Percentiles rank a stretch among this genome's conserved stretches.
Conservation (phyloP, 148 eudicot genomes). For the Nepenthes mirabilis region DNA sequence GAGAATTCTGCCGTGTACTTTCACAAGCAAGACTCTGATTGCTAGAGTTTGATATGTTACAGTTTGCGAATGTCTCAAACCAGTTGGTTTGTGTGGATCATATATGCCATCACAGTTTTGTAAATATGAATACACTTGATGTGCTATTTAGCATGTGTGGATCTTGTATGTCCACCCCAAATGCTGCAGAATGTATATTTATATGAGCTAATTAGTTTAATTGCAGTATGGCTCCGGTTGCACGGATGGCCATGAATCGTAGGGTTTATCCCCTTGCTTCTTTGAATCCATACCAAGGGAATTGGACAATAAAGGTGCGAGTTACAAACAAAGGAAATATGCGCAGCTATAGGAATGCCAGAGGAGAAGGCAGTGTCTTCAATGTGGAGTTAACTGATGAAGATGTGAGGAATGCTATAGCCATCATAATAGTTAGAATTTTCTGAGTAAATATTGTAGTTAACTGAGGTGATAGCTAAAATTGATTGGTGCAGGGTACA, state of each 20-base stretch:
- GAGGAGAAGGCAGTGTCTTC: constrained; percentile 93
- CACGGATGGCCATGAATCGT: constrained; percentile 80
- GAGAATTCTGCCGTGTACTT: too few relatives aligned
- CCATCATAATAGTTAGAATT: neutral
- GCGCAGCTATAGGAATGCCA: constrained; percentile 67
- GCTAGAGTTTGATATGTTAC: too few relatives aligned
- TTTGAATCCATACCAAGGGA: constrained; percentile 90
- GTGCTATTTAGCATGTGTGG: too few relatives aligned
- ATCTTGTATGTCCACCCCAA: too few relatives aligned
- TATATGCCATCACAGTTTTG: too few relatives aligned
- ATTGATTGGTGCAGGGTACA: constrained; percentile 54
- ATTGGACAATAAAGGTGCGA: constrained; percentile 92
- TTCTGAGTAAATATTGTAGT: neutral
- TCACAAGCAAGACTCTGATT: too few relatives aligned
- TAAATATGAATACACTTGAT: too few relatives aligned
- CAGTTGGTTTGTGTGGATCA: too few relatives aligned
- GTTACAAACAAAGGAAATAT: constrained; percentile 70
- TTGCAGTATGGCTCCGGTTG: constrained; percentile 80
- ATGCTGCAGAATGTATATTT: too few relatives aligned
- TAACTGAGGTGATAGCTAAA: neutral
- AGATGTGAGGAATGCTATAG: constrained; percentile 47
- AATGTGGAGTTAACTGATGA: constrained; percentile 94
- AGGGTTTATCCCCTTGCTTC: constrained; percentile 86
- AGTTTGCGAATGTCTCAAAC: too few relatives aligned
- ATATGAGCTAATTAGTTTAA: too few relatives aligned